Evolutionary conservation across 768 basidiomycete species (phyloP).

Genomic region (Rhodosporidiobolus odoratus): DNA sequence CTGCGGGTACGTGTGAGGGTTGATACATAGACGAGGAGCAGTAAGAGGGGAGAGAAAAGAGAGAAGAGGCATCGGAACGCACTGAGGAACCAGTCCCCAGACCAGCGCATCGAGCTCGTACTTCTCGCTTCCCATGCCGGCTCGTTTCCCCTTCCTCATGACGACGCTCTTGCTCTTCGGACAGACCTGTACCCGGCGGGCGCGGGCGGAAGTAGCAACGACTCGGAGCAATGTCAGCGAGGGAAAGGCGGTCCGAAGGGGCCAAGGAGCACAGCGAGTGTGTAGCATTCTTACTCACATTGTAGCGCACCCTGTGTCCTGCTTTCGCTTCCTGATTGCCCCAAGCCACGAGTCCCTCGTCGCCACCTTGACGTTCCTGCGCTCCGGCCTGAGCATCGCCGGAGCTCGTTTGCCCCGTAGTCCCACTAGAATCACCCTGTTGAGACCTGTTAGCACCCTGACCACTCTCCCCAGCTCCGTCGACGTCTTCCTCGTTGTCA

Average conservation of each 20-base stretch:
- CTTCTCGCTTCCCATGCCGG: neutral
- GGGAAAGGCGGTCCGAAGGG: no score
- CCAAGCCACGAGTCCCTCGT: neutral
- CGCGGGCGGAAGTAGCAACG: neutral
- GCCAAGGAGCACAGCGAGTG: neutral
- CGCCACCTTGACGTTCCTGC: neutral
- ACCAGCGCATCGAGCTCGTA: slow-evolving; percentile 4
- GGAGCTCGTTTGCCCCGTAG: no score
- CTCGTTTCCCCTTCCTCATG: neutral
- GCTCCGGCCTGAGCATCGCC: neutral
- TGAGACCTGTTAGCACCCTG: no score
- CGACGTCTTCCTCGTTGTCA: neutral
- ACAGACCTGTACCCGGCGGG: neutral
- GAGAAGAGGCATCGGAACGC: neutral
- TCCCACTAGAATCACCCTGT: no score
- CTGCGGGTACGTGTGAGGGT: slow-evolving; percentile 59
- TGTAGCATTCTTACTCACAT: neutral
- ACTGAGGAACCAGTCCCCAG: slow-evolving; percentile 10
- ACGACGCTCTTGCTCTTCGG: slow-evolving; percentile 4
- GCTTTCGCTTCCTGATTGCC: no score
- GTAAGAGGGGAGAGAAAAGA: neutral
- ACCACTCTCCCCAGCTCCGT: neutral
- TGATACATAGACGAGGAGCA: neutral
- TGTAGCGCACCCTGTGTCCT: neutral
- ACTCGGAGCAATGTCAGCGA: neutral